phyloP scores from a whole-genome alignment of 2,329 filamentous ascomycete genomes.

The Stagonosporopsis tanaceti region DNA sequence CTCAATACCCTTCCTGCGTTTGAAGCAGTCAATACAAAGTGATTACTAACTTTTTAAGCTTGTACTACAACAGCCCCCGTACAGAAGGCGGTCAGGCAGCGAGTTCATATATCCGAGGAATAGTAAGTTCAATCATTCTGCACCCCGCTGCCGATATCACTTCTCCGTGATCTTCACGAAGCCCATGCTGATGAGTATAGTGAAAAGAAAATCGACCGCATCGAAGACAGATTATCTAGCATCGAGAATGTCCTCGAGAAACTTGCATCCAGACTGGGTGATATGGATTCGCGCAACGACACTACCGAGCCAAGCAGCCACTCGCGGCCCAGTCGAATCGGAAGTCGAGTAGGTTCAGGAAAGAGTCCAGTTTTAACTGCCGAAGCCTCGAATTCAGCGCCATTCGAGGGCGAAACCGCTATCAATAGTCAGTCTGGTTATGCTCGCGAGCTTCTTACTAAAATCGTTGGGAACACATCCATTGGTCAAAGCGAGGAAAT shows the following conservation, averaged over 20 bases:
- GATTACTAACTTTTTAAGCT: slow-evolving; percentile 29
- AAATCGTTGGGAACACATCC: slow-evolving; percentile 48
- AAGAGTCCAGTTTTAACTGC: slow-evolving; percentile 32
- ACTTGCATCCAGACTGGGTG: slow-evolving; percentile 43
- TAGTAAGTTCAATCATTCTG: slow-evolving; percentile 37
- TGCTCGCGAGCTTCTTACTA: slow-evolving; percentile 54
- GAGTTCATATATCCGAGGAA: slow-evolving; percentile 49
- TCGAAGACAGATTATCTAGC: slow-evolving; percentile 59
- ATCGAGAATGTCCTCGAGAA: slow-evolving; percentile 56
- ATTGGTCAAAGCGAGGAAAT: slow-evolving; percentile 47
- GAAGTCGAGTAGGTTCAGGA: slow-evolving; percentile 19
- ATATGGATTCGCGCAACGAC: slow-evolving; percentile 35
- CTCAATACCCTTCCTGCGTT: background rate
- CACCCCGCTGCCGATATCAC: background rate
- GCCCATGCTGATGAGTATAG: slow-evolving; percentile 36
- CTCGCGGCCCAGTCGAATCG: slow-evolving; percentile 31
- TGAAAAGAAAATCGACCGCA: slow-evolving; percentile 62
- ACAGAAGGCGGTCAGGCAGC: slow-evolving; percentile 43
- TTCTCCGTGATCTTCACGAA: no score
- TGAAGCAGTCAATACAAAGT: background rate
- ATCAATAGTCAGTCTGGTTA: slow-evolving; percentile 59
- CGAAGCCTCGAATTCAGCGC: slow-evolving; percentile 34
- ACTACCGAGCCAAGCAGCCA: slow-evolving; percentile 35
- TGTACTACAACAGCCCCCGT: slow-evolving; percentile 45
- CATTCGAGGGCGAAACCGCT: slow-evolving; percentile 61